A percentile compares a stretch with the other conserved stretches of the same genome.
Evolutionary conservation across 2,329 filamentous ascomycete species (phyloP).

Genomic region (Aspergillus phoenicis): DNA sequence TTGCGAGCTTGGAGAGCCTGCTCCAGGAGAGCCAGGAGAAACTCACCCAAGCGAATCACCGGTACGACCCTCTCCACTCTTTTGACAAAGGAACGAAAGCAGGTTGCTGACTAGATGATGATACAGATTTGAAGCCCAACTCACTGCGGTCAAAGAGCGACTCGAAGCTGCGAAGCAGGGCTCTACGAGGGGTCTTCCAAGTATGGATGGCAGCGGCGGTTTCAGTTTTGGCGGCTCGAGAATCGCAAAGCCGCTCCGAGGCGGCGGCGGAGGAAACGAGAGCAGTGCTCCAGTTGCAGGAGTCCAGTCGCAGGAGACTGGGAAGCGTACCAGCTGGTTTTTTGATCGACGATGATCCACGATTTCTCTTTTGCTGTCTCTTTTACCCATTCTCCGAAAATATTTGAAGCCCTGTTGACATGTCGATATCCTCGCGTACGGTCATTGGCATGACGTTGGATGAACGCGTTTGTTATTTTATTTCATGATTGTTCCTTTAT

Average conservation of each 20-base stretch:
- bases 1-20: slow-evolving; percentile 87
- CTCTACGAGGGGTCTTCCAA: slow-evolving; percentile 79
- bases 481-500: slow-evolving; percentile 6
- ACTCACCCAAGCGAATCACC: slow-evolving; percentile 92
- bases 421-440: slow-evolving; percentile 13
- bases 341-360: slow-evolving; percentile 48
- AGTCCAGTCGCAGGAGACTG: slow-evolving; percentile 70
- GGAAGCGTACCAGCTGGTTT: slow-evolving; percentile 64
- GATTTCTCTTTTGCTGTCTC: slow-evolving; percentile 31
- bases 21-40: slow-evolving; percentile 98
- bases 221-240: slow-evolving; percentile 70
- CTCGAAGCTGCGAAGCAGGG: slow-evolving; percentile 93
- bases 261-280: slow-evolving; percentile 43
- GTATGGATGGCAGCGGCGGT: slow-evolving; percentile 63
- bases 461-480: slow-evolving; percentile 7
- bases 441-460: neutral
- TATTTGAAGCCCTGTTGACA: slow-evolving; percentile 21
- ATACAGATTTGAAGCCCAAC: slow-evolving; percentile 89
- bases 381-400: slow-evolving; percentile 28
- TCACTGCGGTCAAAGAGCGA: slow-evolving; percentile 95
- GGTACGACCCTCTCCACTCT: slow-evolving; percentile 62
- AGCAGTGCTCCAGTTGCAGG: slow-evolving; percentile 42
- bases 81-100: neutral
- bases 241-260: slow-evolving; percentile 67
- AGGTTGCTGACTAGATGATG: slow-evolving; percentile 15